Evolutionary conservation across 2,329 filamentous ascomycete species (phyloP).

Genomic region (Penicillium carneum): DNA sequence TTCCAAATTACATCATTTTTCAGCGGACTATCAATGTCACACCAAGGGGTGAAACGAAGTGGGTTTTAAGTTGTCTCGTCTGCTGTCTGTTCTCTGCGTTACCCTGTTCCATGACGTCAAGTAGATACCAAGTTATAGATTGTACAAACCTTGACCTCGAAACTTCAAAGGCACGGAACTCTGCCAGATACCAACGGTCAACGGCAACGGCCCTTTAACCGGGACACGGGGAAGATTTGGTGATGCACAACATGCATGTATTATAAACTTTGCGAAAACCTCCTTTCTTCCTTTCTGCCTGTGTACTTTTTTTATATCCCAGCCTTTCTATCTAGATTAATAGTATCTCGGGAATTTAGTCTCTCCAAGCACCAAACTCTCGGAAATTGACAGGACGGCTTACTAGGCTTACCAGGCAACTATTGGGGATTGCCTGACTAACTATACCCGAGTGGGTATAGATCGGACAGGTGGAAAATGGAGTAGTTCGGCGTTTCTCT

Average conservation of each 20-base stretch:
- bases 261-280: conserved; percentile 10
- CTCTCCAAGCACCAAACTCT: conserved; percentile 27
- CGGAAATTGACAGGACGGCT: conserved; percentile 35
- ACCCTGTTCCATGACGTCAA: conserved; percentile 11
- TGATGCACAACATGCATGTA: conserved; percentile 33
- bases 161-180: not conserved
- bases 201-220: conserved; percentile 28
- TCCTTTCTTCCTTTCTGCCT: conserved; percentile 4
- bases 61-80: not conserved
- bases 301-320: not conserved
- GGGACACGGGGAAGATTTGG: conserved; percentile 26
- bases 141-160: not conserved
- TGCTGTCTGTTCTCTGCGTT: not conserved
- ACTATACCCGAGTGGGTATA: conserved; percentile 28
- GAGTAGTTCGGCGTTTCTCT: conserved; percentile 1
- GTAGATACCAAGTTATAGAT: not conserved
- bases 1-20: conserved; percentile 1
- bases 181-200: conserved; percentile 29
- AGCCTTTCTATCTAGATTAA: conserved; percentile 4
- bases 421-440: conserved; percentile 16
- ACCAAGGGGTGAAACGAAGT: not conserved
- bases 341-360: conserved; percentile 3
- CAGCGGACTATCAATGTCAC: not conserved
- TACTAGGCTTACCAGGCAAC: conserved; percentile 21
- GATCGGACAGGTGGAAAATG: conserved; percentile 16